Percentiles rank a stretch among this genome's conserved stretches.
Conservation (phyloP, 2,329 filamentous ascomycete genomes). For the Shiraia bambusicola region DNA sequence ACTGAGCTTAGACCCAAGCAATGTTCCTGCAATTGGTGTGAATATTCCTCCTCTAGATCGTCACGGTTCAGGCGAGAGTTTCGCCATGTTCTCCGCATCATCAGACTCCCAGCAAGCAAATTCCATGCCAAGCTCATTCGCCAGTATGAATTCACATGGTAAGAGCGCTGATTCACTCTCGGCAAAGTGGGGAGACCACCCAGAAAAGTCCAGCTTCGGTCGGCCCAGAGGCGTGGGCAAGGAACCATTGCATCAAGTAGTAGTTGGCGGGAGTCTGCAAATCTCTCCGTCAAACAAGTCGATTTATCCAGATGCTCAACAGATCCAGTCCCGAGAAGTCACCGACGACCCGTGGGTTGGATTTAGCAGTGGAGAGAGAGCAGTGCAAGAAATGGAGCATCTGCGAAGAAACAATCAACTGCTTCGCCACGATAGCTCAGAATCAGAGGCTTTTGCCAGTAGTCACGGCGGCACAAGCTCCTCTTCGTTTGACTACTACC, state of each 20-base stretch:
- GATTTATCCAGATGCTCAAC: slow-evolving; percentile 8
- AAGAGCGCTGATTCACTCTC: slow-evolving; percentile 29
- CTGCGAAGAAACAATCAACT: slow-evolving; percentile 45
- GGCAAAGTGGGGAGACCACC: slow-evolving; percentile 29
- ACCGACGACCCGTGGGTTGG: slow-evolving; percentile 17
- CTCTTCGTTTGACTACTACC: slow-evolving; percentile 30
- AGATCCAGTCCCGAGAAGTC: slow-evolving; percentile 16
- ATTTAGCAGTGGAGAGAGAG: slow-evolving; percentile 33
- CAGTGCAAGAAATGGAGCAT: slow-evolving; percentile 41
- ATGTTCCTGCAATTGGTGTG: slow-evolving; percentile 39
- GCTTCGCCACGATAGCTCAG: slow-evolving; percentile 44
- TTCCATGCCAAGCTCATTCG: slow-evolving; percentile 56
- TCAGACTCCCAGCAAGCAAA: slow-evolving; percentile 57
- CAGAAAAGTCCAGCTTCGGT: slow-evolving; percentile 39
- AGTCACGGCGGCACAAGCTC: slow-evolving; percentile 31
- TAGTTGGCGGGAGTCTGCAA: slow-evolving; percentile 25
- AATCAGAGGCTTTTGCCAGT: slow-evolving; percentile 42
- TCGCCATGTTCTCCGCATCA: slow-evolving; percentile 65
- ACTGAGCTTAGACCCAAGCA: slow-evolving; percentile 51
- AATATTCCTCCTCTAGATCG: slow-evolving; percentile 44
- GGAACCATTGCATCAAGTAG: slow-evolving; percentile 9
- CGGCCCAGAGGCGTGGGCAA: slow-evolving; percentile 11
- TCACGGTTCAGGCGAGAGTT: slow-evolving; percentile 63
- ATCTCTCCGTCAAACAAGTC: slow-evolving; percentile 27
- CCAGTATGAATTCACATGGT: slow-evolving; percentile 34